Evolutionary conservation across 768 basidiomycete species (phyloP), one percentile per base, ranked within the genome.

Genomic region (Sporobolomyces pararoseus): DNA sequence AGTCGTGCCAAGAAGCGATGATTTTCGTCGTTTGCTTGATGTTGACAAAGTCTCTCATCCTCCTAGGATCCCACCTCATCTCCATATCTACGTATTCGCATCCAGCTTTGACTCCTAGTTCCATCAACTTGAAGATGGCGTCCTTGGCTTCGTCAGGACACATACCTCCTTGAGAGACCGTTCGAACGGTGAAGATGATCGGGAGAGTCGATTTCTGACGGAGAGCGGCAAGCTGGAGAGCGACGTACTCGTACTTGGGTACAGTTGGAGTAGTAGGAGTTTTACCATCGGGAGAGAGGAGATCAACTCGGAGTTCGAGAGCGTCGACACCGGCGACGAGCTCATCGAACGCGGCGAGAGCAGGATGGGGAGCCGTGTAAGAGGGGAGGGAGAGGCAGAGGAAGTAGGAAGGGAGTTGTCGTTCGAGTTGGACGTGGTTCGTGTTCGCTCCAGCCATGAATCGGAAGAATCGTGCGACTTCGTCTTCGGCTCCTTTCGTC

Each of bases 81-180:
- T 99, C 95, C 57, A 96, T 84, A 75, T 98, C 96, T 72, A 98
- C 79, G 78, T 93, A 99, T 79, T 98, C 96, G 66, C 91, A 87
- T 10, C 89, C 94, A 44, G 90, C 80, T 59, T 88, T 87, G 37
- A 95, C 78, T 4, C 87, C 94, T 63, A 94, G 84, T 51, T 85
- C 81, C 76, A 95, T 83, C 12, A 97, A 84, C 42, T 87, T 85
- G 63, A 88, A 85, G 14, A 87, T 88, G 68, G 88, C 88, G 60
- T 86, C 84, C 63, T 85, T 81, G 0, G 86, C 86, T 42, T 83
- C 82, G 78, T 95, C 88, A 0, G 94, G 92, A 84, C 91, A 93
- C 23, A 88, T 84, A 7, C 96, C 95, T 27, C 95, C 96, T 79
- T 99, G 94, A 0, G 88, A 85, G 19, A 85, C 83, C 5, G 91